A percentile compares a stretch with the other conserved stretches of the same genome.
phyloP scores from a whole-genome alignment of 2,329 filamentous ascomycete genomes.

The Aureobasidium namibiae region DNA sequence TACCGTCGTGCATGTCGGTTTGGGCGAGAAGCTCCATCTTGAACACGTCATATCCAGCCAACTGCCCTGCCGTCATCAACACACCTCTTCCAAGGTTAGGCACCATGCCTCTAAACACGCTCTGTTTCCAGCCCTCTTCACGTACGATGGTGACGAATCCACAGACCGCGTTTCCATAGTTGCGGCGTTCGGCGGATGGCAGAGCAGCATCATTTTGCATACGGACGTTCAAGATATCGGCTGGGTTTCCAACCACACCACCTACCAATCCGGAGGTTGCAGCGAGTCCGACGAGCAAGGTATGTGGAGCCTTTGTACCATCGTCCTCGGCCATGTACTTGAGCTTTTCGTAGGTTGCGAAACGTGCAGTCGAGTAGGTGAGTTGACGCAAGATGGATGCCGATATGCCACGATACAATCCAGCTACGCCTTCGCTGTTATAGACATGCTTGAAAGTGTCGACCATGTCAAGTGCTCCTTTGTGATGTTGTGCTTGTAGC shows the following conservation, averaged over 20 bases:
- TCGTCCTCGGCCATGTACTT: conserved; percentile 58
- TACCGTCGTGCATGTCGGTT: conserved; percentile 57
- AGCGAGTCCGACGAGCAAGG: conserved; percentile 74
- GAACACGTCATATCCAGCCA: conserved; percentile 78
- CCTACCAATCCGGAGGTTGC: conserved; percentile 78
- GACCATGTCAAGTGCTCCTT: conserved; percentile 67
- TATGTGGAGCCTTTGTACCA: conserved; percentile 53
- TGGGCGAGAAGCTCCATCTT: conserved; percentile 61
- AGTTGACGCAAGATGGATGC: conserved; percentile 84
- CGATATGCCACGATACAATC: conserved; percentile 75
- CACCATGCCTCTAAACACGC: conserved; percentile 77
- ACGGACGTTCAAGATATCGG: conserved; percentile 92
- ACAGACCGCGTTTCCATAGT: conserved; percentile 84
- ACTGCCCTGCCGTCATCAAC: conserved; percentile 80
- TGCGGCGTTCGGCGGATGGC: conserved; percentile 62
- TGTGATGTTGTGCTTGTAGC: conserved; percentile 71
- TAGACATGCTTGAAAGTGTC: conserved; percentile 79
- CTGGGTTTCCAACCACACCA: conserved; percentile 84
- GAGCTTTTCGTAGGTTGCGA: conserved; percentile 91
- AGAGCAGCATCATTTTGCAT: conserved; percentile 93
- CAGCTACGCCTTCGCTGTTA: conserved; percentile 63
- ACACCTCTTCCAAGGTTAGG: conserved; percentile 73
- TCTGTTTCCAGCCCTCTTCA: conserved; percentile 62
- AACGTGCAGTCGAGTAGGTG: conserved; percentile 93
- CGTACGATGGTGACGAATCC: conserved; percentile 80